phyloP scores from a whole-genome alignment of 306 rosid species.

The Lathyrus tuberosus region DNA sequence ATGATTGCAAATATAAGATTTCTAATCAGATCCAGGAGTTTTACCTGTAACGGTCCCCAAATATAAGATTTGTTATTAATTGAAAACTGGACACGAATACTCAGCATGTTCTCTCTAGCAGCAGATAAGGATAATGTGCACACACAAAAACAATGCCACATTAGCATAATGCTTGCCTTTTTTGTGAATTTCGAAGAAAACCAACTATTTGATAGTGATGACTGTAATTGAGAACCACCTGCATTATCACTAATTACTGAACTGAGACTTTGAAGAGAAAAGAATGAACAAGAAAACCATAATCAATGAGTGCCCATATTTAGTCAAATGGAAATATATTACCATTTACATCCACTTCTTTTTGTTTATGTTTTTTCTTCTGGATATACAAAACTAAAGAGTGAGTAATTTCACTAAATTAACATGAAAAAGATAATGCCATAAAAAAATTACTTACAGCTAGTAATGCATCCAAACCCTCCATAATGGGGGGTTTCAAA shows the following conservation, averaged over 20 bases:
- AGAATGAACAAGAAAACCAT: constrained; percentile 16
- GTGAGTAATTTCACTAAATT: constrained; percentile 36
- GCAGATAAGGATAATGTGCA: constrained; percentile 9
- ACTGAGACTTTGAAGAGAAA: constrained; percentile 13
- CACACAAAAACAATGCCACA: background rate
- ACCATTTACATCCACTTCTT: constrained; percentile 62
- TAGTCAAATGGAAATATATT: constrained; percentile 37
- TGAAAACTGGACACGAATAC: constrained; percentile 33
- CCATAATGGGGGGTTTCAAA: constrained; percentile 72
- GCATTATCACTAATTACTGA: constrained; percentile 46
- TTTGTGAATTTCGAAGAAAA: constrained; percentile 77
- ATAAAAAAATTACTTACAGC: constrained; percentile 46
- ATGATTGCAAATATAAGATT: too few relatives aligned
- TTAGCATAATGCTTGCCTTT: constrained; percentile 49
- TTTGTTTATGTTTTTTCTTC: constrained; percentile 63
- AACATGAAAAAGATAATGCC: constrained; percentile 19
- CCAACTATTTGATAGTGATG: constrained; percentile 68
- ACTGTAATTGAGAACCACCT: constrained; percentile 57
- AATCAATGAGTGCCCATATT: constrained; percentile 24
- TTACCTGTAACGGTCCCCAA: too few relatives aligned
- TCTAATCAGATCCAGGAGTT: too few relatives aligned
- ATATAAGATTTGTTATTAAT: background rate
- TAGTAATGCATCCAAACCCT: constrained; percentile 64
- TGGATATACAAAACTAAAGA: constrained; percentile 42
- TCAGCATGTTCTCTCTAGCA: constrained; percentile 29